Evolutionary conservation across 202 grass and related monocot species (phyloP).

Genomic region (Schoenoplectus tabernaemontani): DNA sequence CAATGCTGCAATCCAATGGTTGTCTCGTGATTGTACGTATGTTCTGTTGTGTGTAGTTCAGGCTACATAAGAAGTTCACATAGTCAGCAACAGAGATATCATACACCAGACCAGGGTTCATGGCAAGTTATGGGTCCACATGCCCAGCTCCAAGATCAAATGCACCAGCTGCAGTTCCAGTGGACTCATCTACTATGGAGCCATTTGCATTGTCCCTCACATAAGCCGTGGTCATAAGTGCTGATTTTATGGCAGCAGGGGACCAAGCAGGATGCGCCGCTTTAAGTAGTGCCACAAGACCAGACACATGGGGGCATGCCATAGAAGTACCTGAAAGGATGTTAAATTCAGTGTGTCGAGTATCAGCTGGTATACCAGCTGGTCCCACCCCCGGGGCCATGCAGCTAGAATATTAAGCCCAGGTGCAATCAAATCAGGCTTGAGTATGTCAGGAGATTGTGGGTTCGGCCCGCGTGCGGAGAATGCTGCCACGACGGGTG

Average conservation of each 20-base stretch:
- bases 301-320: conserved; percentile 92
- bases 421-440: conserved; percentile 75
- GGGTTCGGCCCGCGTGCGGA: conserved; percentile 80
- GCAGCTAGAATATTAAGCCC: conserved; percentile 90
- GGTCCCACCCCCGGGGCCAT: conserved; percentile 69
- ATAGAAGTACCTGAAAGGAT: conserved; percentile 93
- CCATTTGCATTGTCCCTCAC: conserved; percentile 55
- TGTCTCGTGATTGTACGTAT: conserved; percentile 71
- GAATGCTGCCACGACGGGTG: conserved; percentile 79
- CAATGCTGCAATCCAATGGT: conserved; percentile 43
- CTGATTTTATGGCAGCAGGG: conserved; percentile 89
- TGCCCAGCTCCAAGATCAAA: conserved; percentile 81
- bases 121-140: conserved; percentile 81
- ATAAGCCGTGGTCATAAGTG: conserved; percentile 83
- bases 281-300: conserved; percentile 79
- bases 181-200: conserved; percentile 70
- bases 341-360: conserved; percentile 69
- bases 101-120: conserved; percentile 87
- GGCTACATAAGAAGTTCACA: conserved; percentile 67
- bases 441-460: conserved; percentile 75
- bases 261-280: conserved; percentile 74
- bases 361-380: conserved; percentile 58
- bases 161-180: conserved; percentile 34
- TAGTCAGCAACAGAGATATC: conserved; percentile 48
- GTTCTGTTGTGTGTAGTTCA: conserved; percentile 80